Conservation (phyloP, 192 early-diverging fungal genomes). For the Dissophora ornata region DNA sequence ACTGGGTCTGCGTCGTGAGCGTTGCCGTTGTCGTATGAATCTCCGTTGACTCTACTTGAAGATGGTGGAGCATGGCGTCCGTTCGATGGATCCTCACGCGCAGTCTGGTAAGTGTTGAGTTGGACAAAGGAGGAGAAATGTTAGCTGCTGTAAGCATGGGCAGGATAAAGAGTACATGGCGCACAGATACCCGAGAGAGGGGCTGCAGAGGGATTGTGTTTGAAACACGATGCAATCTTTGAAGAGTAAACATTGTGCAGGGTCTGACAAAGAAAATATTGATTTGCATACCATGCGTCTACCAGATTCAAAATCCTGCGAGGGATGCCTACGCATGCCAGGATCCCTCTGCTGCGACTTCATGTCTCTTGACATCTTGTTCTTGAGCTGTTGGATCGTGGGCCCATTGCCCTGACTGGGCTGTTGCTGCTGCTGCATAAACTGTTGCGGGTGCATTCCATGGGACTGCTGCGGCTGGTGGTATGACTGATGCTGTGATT, state of each 20-base stretch:
- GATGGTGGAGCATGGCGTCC: not conserved
- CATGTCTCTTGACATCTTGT: conserved; percentile 51
- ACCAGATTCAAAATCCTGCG: conserved; percentile 34
- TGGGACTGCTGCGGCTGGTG: conserved; percentile 4
- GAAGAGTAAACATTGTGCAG: too few relatives aligned
- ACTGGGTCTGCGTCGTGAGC: conserved; percentile 6
- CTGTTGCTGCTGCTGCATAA: conserved; percentile 36
- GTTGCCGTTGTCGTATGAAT: conserved; percentile 8
- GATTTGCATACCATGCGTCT: conserved; percentile 25
- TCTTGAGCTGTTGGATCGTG: conserved; percentile 50
- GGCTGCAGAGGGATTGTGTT: too few relatives aligned
- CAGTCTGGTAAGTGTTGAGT: not conserved
- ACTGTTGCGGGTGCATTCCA: conserved; percentile 35
- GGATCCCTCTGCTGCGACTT: conserved; percentile 31
- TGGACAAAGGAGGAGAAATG: not conserved
- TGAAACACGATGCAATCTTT: too few relatives aligned
- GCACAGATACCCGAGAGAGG: too few relatives aligned
- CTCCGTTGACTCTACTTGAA: conserved; percentile 9
- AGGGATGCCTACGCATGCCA: conserved; percentile 27
- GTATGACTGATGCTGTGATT: conserved; percentile 32
- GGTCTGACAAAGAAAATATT: not conserved
- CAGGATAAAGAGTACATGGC: too few relatives aligned
- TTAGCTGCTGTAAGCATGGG: not conserved
- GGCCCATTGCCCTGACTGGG: conserved; percentile 25
- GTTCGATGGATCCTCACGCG: conserved; percentile 8